phyloP scores from a whole-genome alignment of 2,329 filamentous ascomycete genomes.

The Talaromyces sp. region DNA sequence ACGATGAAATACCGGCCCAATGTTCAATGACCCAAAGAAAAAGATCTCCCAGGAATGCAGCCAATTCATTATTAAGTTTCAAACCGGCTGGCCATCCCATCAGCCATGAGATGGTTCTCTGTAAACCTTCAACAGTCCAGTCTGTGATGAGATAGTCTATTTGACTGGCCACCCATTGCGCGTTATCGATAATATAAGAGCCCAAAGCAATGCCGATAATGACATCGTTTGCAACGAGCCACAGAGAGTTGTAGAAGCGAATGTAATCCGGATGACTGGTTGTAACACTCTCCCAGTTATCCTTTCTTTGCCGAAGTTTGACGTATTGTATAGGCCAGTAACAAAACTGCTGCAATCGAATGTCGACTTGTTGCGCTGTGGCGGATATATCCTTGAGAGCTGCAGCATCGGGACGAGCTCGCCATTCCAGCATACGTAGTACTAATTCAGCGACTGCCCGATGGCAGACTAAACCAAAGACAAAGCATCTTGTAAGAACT shows the following conservation, averaged over 20 bases:
- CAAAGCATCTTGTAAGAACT: slow-evolving; percentile 67
- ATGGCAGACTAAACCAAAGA: slow-evolving; percentile 75
- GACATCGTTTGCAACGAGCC: slow-evolving; percentile 97
- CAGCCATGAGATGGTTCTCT: slow-evolving; percentile 87
- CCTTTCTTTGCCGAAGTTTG: slow-evolving; percentile 81
- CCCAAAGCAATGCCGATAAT: slow-evolving; percentile 97
- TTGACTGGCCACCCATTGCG: slow-evolving; percentile 73
- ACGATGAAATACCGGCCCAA: slow-evolving; percentile 69
- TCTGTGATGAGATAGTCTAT: slow-evolving; percentile 71
- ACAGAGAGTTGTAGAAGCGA: slow-evolving; percentile 96
- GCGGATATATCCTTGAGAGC: slow-evolving; percentile 94
- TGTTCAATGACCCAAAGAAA: slow-evolving; percentile 99
- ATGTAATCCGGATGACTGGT: slow-evolving; percentile 97
- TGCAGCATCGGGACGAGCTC: slow-evolving; percentile 69
- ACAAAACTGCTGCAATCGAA: slow-evolving; percentile 94
- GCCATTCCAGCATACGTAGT: slow-evolving; percentile 78
- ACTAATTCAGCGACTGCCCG: slow-evolving; percentile 77
- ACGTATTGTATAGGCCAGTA: slow-evolving; percentile 98
- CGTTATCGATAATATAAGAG: slow-evolving; percentile 95
- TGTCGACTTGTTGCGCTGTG: slow-evolving; percentile 95
- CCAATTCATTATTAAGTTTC: slow-evolving; percentile 91
- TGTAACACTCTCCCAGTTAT: slow-evolving; percentile 92
- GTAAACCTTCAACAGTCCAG: slow-evolving; percentile 85
- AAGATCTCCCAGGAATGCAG: slow-evolving; percentile 87
- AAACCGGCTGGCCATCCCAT: slow-evolving; percentile 94